phyloP scores from a whole-genome alignment of 331 rosid species.

The Acacia pycnantha region DNA sequence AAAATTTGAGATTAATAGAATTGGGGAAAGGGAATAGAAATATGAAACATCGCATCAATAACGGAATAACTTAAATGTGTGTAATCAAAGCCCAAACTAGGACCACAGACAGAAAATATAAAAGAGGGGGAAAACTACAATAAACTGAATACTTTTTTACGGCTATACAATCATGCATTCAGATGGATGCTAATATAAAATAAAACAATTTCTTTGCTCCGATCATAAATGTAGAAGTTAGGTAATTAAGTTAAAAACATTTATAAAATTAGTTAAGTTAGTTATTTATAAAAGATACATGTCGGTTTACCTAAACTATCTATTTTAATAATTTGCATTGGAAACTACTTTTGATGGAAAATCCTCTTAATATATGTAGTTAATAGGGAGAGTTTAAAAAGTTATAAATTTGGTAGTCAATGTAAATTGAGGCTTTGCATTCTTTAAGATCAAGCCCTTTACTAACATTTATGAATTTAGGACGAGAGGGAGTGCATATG shows the following conservation, averaged over 20 bases:
- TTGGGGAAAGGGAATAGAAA: conserved; percentile 8
- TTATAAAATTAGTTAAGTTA: too few species aligned
- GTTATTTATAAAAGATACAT: too few species aligned
- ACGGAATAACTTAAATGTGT: background rate
- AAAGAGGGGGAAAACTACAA: background rate
- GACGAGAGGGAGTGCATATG: background rate
- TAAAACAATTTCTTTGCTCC: too few species aligned
- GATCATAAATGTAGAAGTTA: background rate
- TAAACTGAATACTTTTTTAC: background rate
- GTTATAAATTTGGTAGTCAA: too few species aligned
- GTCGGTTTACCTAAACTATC: background rate
- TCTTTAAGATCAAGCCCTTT: too few species aligned
- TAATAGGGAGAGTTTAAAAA: background rate
- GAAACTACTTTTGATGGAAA: background rate
- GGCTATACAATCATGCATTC: background rate
- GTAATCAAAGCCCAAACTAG: conserved; percentile 1
- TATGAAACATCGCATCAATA: background rate
- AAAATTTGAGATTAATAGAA: background rate
- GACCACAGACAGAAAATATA: conserved; percentile 18
- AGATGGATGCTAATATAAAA: background rate
- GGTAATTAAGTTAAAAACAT: too few species aligned
- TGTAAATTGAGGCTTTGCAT: too few species aligned
- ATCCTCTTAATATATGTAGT: too few species aligned
- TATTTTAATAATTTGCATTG: background rate
- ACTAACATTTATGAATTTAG: too few species aligned